phyloP scores from a whole-genome alignment of 2,329 filamentous ascomycete genomes.

The Paraconiothyrium sp. region DNA sequence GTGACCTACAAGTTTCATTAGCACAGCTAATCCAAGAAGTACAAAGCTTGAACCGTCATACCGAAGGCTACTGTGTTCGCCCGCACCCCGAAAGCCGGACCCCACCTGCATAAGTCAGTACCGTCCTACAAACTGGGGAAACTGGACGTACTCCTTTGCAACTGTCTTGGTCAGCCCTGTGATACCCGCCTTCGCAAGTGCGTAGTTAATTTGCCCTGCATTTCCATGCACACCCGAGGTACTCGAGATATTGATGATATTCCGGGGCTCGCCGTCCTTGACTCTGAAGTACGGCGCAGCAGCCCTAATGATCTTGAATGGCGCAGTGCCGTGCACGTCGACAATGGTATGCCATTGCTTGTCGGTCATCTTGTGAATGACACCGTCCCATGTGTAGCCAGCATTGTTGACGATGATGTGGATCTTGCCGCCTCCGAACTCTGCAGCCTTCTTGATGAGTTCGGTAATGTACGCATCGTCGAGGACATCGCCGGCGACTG shows the following conservation, averaged over 20 bases:
- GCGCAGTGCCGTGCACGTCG: slow-evolving; percentile 82
- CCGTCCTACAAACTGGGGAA: neutral
- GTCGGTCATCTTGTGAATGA: slow-evolving; percentile 91
- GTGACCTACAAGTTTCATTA: slow-evolving; percentile 46
- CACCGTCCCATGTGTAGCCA: slow-evolving; percentile 91
- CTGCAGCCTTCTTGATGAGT: slow-evolving; percentile 78
- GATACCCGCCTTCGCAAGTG: slow-evolving; percentile 84
- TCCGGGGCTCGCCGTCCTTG: slow-evolving; percentile 79
- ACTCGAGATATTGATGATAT: slow-evolving; percentile 83
- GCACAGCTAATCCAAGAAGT: no score
- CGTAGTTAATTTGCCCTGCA: slow-evolving; percentile 90
- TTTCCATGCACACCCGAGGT: slow-evolving; percentile 87
- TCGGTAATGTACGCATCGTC: slow-evolving; percentile 73
- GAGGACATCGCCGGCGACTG: slow-evolving; percentile 80
- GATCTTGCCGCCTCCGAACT: slow-evolving; percentile 86
- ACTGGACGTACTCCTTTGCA: slow-evolving; percentile 71
- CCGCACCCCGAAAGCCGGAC: slow-evolving; percentile 81
- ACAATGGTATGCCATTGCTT: slow-evolving; percentile 93
- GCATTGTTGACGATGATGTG: slow-evolving; percentile 93
- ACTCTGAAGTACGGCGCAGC: slow-evolving; percentile 89
- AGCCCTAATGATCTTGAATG: slow-evolving; percentile 81
- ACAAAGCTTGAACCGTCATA: no score
- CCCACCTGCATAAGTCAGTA: slow-evolving; percentile 65
- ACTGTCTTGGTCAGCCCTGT: slow-evolving; percentile 87
- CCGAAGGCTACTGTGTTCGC: slow-evolving; percentile 88